A percentile compares a stretch with the other conserved stretches of the same genome.
Evolutionary conservation across 2,329 filamentous ascomycete genomes (phyloP).

Genomic region (Pochonia chlamydosporia): DNA sequence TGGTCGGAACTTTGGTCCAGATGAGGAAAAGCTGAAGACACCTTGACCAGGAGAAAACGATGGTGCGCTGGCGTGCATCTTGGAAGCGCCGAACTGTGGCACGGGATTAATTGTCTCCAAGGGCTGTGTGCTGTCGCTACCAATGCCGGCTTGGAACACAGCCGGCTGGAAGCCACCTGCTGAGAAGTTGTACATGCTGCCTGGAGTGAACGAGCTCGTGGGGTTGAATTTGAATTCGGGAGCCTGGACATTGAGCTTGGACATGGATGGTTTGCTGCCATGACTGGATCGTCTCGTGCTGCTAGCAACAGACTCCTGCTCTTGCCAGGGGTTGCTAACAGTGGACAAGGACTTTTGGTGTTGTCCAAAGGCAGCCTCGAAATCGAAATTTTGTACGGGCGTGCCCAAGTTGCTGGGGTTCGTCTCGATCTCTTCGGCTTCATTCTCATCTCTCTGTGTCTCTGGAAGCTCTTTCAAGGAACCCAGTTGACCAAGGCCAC

Average conservation of each 20-base stretch:
- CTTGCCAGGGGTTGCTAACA: conserved; percentile 58
- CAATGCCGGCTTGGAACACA: conserved; percentile 34
- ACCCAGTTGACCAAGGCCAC: conserved; percentile 32
- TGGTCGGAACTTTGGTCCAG: conserved; percentile 65
- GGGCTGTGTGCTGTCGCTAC: conserved; percentile 3
- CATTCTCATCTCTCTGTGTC: conserved; percentile 35
- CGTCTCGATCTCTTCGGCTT: conserved; percentile 63
- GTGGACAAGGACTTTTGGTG: conserved; percentile 53
- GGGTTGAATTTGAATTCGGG: conserved; percentile 81
- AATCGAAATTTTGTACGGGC: conserved; percentile 47
- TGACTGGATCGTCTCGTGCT: conserved; percentile 44
- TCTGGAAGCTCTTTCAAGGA: conserved; percentile 35
- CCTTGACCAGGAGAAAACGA: conserved; percentile 63
- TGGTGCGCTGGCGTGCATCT: conserved; percentile 65
- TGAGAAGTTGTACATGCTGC: conserved; percentile 43
- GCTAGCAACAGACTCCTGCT: conserved; percentile 36
- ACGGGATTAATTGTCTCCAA: conserved; percentile 17
- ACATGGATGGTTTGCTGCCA: conserved; percentile 62
- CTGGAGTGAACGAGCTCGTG: conserved; percentile 42
- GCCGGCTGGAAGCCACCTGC: conserved; percentile 41
- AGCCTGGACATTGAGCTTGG: conserved; percentile 82
- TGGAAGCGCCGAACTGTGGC: conserved; percentile 30
- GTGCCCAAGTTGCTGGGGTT: conserved; percentile 69
- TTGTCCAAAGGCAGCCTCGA: conserved; percentile 35
- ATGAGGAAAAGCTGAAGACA: conserved; percentile 63